A percentile compares a stretch with the other conserved stretches of the same genome.
phyloP scores from a whole-genome alignment of 208 protist species.

The Trichomonas vaginalis region DNA sequence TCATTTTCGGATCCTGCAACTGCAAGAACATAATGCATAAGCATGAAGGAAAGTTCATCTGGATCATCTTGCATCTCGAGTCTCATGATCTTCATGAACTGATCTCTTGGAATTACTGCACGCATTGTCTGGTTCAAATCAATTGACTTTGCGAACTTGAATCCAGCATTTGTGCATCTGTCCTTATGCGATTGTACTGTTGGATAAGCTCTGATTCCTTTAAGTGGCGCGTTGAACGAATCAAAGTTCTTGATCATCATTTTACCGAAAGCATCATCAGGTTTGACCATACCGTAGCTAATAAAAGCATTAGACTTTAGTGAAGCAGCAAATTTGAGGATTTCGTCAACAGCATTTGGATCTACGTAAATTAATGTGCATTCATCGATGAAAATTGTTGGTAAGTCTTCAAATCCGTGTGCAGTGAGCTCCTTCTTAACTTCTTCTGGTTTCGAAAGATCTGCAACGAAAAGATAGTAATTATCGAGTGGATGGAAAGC shows the following conservation, averaged over 20 bases:
- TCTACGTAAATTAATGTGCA: slow-evolving; percentile 6
- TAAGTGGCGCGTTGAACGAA: not conserved
- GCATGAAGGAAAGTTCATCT: slow-evolving; percentile 5
- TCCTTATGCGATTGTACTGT: not conserved
- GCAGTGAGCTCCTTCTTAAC: not conserved
- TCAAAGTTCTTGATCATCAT: slow-evolving; percentile 4
- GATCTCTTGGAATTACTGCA: not conserved
- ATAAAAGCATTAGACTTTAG: not conserved
- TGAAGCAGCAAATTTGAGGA: not conserved
- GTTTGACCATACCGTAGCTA: not conserved
- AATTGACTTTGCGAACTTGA: not conserved
- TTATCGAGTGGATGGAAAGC: not conserved
- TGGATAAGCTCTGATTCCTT: not conserved
- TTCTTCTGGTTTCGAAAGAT: not conserved
- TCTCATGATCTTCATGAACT: not conserved
- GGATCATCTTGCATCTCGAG: slow-evolving; percentile 8
- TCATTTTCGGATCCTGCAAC: not conserved
- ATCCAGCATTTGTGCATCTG: not conserved
- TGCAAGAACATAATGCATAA: not conserved
- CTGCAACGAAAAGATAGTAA: not conserved
- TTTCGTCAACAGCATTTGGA: not conserved
- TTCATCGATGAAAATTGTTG: slow-evolving; percentile 4
- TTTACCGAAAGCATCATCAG: not conserved
- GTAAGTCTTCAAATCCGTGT: not conserved
- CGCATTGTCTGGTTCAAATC: not conserved